Percentiles rank a stretch among this genome's conserved stretches.
These are phyloP conservation scores for Pleurotus pulmonarius DNA, from an alignment of 768 basidiomycete species.

Conservation along the genomic window DNA sequence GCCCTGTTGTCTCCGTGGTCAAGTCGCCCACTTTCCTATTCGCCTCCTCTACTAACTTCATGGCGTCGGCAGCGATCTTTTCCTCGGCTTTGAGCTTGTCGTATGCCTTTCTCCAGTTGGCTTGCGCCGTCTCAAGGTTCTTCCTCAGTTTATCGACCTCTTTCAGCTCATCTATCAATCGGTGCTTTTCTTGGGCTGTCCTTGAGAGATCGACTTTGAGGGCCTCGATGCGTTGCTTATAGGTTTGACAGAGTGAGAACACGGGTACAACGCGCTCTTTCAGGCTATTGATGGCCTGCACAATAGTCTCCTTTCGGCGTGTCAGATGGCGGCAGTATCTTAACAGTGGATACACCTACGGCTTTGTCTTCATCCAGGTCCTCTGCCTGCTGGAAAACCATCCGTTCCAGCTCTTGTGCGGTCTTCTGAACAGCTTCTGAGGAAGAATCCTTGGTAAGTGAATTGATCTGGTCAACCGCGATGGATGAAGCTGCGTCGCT, in stretches of 20 bases:
- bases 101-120: neutral
- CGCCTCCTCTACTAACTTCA: neutral
- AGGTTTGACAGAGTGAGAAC: constrained; percentile 15
- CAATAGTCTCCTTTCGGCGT: constrained; percentile 22
- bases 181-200: neutral
- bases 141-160: constrained; percentile 1
- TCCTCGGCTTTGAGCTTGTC: neutral
- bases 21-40: neutral
- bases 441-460: constrained; percentile 11
- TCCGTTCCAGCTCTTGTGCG: constrained; percentile 16
- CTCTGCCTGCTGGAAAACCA: neutral
- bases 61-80: neutral
- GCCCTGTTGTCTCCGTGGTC: neutral
- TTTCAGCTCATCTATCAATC: neutral
- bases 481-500: neutral
- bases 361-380: constrained; percentile 16
- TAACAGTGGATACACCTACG: constrained; percentile 20
- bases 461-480: neutral
- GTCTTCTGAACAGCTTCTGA: constrained; percentile 29
- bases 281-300: constrained; percentile 36
- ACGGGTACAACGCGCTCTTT: constrained; percentile 36
- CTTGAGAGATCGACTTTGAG: neutral
- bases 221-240: neutral
- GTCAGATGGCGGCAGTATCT: neutral
- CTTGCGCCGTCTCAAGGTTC: constrained; percentile 1